Base-by-base conservation (phyloP, 2,329 filamentous ascomycete species). In the Hypoxylon rubiginosum region DNA sequence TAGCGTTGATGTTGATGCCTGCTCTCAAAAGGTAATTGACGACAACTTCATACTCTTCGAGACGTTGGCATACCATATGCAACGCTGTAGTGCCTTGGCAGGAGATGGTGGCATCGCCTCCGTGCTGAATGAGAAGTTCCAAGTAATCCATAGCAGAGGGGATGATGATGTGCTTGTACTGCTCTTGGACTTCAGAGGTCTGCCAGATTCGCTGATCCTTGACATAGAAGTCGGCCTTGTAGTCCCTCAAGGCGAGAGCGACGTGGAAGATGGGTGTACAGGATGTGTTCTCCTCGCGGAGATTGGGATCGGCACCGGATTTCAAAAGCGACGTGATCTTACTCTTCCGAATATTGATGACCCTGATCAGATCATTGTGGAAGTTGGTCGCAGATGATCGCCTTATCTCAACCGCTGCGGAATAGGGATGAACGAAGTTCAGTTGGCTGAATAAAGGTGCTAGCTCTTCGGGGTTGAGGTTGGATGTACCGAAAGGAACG, bases 251-350 rank as follows among this genome's bases (percentile, higher is more conserved):
- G 2, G 2, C 6, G 1, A 2, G 7, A 4, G 56, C 55, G 7
- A 59, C 6, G 1, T 49, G 52, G 7, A 57, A 57, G 21, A 68
- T 49, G 10, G 58, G 48, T 1, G 54, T 62, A 13, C 58, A 13
- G 1, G 2, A 6, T 10, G 36, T 59, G 4, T 3, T 17, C 1
- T 62, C 39, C 0, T 59, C 62, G 1, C 15, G 8, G 26, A 32
- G 4, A 4, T 65, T 68, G 1, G 62, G 46, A 19, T 68, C 48
- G 6, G 58, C 62, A 15, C 66, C 66, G 9, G 30, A 17, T 26
- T 46, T 19, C 4, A 68, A 62, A 2, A 68, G 46, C 5, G 19
- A 13, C 5, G 0, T 24, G 1, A 53, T 7, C 15, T 59, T 58
- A 9, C 32, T 26, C 4, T 34, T 7, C 5, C 41, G 50, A 50